These are phyloP conservation scores for Linnemannia schmuckeri DNA, from an alignment of 192 early-diverging fungal species.

Conservation along the genomic window DNA sequence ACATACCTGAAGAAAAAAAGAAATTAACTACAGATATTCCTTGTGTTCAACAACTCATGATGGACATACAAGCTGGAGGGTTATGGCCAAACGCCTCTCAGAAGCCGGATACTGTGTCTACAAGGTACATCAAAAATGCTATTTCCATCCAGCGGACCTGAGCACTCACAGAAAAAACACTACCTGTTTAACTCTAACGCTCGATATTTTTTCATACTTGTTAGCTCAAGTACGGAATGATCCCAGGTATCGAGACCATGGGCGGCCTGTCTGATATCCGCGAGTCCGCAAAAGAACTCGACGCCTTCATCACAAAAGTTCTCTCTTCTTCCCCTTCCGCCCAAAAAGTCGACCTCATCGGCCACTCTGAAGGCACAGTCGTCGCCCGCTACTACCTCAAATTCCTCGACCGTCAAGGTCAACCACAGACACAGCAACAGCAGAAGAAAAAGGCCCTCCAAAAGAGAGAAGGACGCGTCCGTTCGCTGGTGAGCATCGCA, in stretches of 20 bases:
- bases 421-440: not conserved
- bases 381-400: constrained; percentile 15
- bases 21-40: not conserved
- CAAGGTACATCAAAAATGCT: constrained; percentile 6
- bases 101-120: constrained; percentile 19
- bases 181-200: not conserved
- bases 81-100: not conserved
- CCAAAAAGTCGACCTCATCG: constrained; percentile 29
- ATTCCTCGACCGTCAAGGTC: not conserved
- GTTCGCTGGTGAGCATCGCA: constrained; percentile 14
- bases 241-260: not conserved
- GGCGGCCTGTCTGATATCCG: constrained; percentile 28
- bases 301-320: constrained; percentile 22
- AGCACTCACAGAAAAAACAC: too few species aligned
- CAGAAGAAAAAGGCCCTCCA: not conserved
- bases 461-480: not conserved
- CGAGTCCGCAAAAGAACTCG: constrained; percentile 24
- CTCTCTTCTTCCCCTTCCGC: constrained; percentile 2
- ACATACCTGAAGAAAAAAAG: not conserved
- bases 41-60: not conserved
- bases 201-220: not conserved
- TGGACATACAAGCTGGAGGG: not conserved
- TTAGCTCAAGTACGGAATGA: constrained; percentile 20
- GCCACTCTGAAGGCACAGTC: constrained; percentile 30
- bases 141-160: not conserved